phyloP scores from a whole-genome alignment of 2,329 filamentous ascomycete genomes.

The Neopestalotiopsis rosae region DNA sequence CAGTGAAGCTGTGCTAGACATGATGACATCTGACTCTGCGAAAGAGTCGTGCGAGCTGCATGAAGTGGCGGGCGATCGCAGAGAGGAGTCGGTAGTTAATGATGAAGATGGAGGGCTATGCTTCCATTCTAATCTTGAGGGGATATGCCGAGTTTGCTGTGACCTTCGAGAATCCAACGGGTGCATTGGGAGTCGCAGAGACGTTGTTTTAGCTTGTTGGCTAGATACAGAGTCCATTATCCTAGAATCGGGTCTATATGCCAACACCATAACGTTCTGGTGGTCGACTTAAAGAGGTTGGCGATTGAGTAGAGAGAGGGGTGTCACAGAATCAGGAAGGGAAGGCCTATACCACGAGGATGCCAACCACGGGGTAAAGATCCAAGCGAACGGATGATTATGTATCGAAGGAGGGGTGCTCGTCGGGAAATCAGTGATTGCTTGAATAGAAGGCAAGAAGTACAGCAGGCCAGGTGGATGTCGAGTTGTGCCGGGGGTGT shows the following conservation, averaged over 20 bases:
- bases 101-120: slow-evolving; percentile 8
- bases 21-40: slow-evolving; percentile 22
- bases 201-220: background rate
- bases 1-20: slow-evolving; percentile 25
- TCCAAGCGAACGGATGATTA: slow-evolving; percentile 24
- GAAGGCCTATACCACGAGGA: slow-evolving; percentile 14
- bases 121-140: slow-evolving; percentile 4
- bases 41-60: slow-evolving; percentile 25
- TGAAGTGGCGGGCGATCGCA: slow-evolving; percentile 25
- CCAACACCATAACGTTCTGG: slow-evolving; percentile 4
- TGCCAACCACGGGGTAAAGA: slow-evolving; percentile 22
- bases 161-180: background rate
- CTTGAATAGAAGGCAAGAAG: background rate
- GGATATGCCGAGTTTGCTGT: background rate
- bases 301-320: slow-evolving; percentile 9
- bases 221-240: background rate
- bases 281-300: background rate
- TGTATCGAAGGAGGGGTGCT: slow-evolving; percentile 24
- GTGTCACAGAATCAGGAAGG: slow-evolving; percentile 11
- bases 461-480: slow-evolving; percentile 23
- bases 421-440: background rate
- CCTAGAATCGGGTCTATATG: slow-evolving; percentile 20
- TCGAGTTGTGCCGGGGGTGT: slow-evolving; percentile 8
- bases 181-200: slow-evolving; percentile 5
- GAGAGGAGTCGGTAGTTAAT: slow-evolving; percentile 14